phyloP scores from a whole-genome alignment of 2,329 filamentous ascomycete genomes.

The Byssochlamys sp. region DNA sequence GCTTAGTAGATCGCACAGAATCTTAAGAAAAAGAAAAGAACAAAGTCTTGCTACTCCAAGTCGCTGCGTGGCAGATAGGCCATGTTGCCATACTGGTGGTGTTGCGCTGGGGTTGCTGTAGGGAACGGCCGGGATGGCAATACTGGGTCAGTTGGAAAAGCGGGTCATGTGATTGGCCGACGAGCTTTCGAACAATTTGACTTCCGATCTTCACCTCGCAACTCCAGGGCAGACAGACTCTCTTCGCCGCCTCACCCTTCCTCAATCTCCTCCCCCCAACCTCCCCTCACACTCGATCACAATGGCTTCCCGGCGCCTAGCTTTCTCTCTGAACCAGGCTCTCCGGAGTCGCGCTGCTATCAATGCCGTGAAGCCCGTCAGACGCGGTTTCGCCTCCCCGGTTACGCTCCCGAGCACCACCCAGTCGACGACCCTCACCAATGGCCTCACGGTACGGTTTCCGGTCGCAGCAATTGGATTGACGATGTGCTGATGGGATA shows the following conservation, averaged over 20 bases:
- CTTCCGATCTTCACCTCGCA: slow-evolving; percentile 35
- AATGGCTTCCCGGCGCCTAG: slow-evolving; percentile 97
- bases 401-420: slow-evolving; percentile 65
- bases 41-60: background rate
- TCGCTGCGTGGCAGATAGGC: background rate
- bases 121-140: slow-evolving; percentile 27
- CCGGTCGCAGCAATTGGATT: slow-evolving; percentile 11
- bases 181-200: slow-evolving; percentile 36
- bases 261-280: slow-evolving; percentile 37
- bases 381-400: slow-evolving; percentile 82
- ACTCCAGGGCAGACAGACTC: slow-evolving; percentile 23
- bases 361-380: slow-evolving; percentile 65
- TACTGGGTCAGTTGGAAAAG: slow-evolving; percentile 28
- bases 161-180: slow-evolving; percentile 37
- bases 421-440: slow-evolving; percentile 90
- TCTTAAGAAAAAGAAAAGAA: background rate
- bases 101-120: slow-evolving; percentile 5
- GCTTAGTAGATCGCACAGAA: background rate
- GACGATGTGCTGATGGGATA: slow-evolving; percentile 20
- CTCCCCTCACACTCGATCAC: slow-evolving; percentile 26
- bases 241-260: slow-evolving; percentile 38
- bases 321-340: slow-evolving; percentile 84
- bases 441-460: slow-evolving; percentile 77
- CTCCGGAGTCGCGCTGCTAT: slow-evolving; percentile 79
- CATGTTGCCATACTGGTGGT: background rate